A percentile compares a stretch with the other conserved stretches of the same genome.
These are phyloP conservation scores for Globisporangium irregulare DNA, from an alignment of 352 stramenopile genomes.

Conservation along the genomic window DNA sequence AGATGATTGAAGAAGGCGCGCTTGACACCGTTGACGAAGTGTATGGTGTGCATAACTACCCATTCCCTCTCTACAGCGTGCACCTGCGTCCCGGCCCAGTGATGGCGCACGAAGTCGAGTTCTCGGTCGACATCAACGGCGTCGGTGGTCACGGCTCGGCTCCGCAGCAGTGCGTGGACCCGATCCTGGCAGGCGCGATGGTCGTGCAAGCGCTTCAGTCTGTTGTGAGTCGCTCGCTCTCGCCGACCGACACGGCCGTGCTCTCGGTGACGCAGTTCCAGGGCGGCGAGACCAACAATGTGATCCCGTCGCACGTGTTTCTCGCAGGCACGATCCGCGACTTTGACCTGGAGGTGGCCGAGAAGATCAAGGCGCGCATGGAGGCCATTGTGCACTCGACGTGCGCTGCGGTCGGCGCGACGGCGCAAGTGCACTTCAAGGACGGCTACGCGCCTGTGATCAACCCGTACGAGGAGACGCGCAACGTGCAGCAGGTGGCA, in stretches of 20 bases:
- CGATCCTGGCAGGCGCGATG: conserved; percentile 87
- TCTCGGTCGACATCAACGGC: conserved; percentile 90
- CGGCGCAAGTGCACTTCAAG: conserved; percentile 52
- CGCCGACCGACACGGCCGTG: conserved; percentile 91
- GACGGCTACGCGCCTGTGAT: conserved; percentile 78
- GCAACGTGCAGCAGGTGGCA: conserved; percentile 69
- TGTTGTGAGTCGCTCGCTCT: conserved; percentile 88
- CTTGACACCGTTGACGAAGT: conserved; percentile 83
- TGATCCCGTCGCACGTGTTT: conserved; percentile 86
- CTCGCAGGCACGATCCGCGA: conserved; percentile 92
- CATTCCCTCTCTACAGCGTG: conserved; percentile 88
- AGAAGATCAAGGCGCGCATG: conserved; percentile 82
- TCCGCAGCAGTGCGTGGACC: conserved; percentile 90
- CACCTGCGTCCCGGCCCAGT: conserved; percentile 87
- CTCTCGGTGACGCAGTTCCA: conserved; percentile 90
- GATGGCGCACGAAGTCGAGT: conserved; percentile 91
- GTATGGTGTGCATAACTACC: conserved; percentile 92
- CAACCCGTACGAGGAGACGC: conserved; percentile 78
- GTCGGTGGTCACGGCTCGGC: conserved; percentile 94
- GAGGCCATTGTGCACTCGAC: conserved; percentile 85
- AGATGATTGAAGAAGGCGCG: conserved; percentile 93
- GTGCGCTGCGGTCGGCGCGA: conserved; percentile 77
- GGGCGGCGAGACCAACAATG: conserved; percentile 93
- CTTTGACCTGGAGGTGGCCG: conserved; percentile 84
- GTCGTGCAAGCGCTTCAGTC: conserved; percentile 93